phyloP scores from a whole-genome alignment of 805 yeast species.

The Yamadazyma paraphyllophila region DNA sequence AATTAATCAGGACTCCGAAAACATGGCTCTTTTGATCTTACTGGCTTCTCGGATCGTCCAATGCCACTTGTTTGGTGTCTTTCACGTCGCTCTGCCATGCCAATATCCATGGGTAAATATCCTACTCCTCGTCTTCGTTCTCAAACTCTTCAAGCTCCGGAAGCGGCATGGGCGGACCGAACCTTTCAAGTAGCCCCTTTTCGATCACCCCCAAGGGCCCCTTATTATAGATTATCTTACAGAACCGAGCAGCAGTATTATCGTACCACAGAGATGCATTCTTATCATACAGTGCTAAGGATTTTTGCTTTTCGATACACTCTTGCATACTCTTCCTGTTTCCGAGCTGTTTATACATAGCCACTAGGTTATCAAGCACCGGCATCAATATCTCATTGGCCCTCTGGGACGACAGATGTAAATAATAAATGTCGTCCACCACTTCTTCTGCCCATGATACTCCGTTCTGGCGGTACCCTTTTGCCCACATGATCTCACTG shows the following conservation, averaged over 20 bases:
- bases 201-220: constrained; percentile 45
- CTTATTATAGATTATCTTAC: constrained; percentile 37
- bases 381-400: constrained; percentile 27
- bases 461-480: constrained; percentile 37
- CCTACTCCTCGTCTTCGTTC: constrained; percentile 28
- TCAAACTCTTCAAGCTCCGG: constrained; percentile 42
- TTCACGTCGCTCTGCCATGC: too few species aligned
- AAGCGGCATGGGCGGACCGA: constrained; percentile 32
- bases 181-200: constrained; percentile 38
- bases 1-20: too few species aligned
- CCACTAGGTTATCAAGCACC: constrained; percentile 30
- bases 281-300: constrained; percentile 27
- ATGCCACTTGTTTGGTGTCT: too few species aligned
- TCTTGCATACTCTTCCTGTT: constrained; percentile 24
- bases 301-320: constrained; percentile 25
- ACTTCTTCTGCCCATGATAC: constrained; percentile 43
- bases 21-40: too few species aligned
- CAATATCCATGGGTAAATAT: not conserved
- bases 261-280: constrained; percentile 32
- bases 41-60: too few species aligned
- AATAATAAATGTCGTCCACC: constrained; percentile 33
- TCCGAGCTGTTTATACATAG: constrained; percentile 29
- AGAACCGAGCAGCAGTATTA: constrained; percentile 28
- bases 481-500: constrained; percentile 42
- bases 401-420: constrained; percentile 23